Evolutionary conservation across 2,329 filamentous ascomycete species (phyloP).

Genomic region (Hirsutella thompsonii): DNA sequence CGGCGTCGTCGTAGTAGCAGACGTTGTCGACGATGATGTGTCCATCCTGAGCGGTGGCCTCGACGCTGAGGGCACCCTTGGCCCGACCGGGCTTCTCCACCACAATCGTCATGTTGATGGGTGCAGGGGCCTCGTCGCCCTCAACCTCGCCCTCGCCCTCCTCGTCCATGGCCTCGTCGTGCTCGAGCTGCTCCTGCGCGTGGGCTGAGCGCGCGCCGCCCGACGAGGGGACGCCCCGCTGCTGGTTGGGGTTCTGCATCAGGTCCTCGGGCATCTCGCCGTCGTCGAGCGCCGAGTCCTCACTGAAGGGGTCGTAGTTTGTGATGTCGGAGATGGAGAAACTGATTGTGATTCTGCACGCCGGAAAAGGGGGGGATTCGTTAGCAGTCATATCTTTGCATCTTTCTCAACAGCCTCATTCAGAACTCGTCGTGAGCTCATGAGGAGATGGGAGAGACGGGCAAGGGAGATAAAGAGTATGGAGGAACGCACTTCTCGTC

Average conservation of each 20-base stretch:
- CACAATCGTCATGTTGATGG: slow-evolving; percentile 72
- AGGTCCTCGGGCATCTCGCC: slow-evolving; percentile 25
- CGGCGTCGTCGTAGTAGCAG: slow-evolving; percentile 70
- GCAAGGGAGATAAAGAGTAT: neutral
- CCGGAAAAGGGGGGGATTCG: no score
- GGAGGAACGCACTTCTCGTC: slow-evolving; percentile 68
- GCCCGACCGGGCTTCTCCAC: slow-evolving; percentile 71
- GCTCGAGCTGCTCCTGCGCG: slow-evolving; percentile 28
- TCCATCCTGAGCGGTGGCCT: slow-evolving; percentile 77
- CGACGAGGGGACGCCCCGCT: slow-evolving; percentile 39
- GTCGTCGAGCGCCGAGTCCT: slow-evolving; percentile 25
- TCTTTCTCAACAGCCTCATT: no score
- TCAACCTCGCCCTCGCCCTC: slow-evolving; percentile 29
- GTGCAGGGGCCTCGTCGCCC: slow-evolving; percentile 51
- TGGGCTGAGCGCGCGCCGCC: slow-evolving; percentile 39
- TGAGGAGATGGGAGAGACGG: slow-evolving; percentile 1
- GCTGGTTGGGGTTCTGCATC: slow-evolving; percentile 40
- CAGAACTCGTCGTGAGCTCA: no score
- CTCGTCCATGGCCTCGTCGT: slow-evolving; percentile 21
- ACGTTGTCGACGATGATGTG: slow-evolving; percentile 81
- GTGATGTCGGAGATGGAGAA: slow-evolving; percentile 29
- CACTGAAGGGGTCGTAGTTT: slow-evolving; percentile 24
- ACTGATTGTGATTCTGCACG: slow-evolving; percentile 26
- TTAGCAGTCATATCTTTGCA: no score
- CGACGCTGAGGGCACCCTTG: slow-evolving; percentile 67